Evolutionary conservation across 2,329 filamentous ascomycete species (phyloP).

Genomic region (Seiridium cupressi): DNA sequence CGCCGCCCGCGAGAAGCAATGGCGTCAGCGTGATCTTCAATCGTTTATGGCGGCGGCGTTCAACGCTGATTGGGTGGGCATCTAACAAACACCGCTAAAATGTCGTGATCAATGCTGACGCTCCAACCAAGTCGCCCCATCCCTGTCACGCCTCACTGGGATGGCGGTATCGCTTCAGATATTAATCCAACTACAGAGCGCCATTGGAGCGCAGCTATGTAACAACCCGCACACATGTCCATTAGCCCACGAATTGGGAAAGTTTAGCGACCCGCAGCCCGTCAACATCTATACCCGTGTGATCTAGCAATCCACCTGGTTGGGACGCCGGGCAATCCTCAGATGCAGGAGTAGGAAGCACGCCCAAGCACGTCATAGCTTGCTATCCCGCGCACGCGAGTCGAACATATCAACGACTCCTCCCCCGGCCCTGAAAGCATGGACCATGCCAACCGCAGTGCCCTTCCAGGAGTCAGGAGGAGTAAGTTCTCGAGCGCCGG

Average conservation of each 20-base stretch:
- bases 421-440: neutral
- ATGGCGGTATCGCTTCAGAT: neutral
- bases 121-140: neutral
- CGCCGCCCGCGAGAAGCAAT: neutral
- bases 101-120: slow-evolving; percentile 8
- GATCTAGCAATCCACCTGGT: neutral
- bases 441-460: neutral
- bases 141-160: neutral
- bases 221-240: neutral
- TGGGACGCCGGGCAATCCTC: neutral
- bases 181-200: neutral
- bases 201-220: neutral
- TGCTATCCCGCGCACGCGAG: neutral
- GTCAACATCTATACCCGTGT: neutral
- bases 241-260: neutral
- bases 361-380: neutral
- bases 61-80: slow-evolving; percentile 1
- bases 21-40: neutral
- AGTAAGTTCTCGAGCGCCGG: neutral
- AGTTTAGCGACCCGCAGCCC: neutral
- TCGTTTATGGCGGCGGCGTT: no score
- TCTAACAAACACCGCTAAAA: slow-evolving; percentile 9
- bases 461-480: neutral
- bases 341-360: neutral
- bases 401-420: neutral